Evolutionary conservation across 768 basidiomycete species (phyloP).

Genomic region (Pseudohyphozyma bogoriensis): DNA sequence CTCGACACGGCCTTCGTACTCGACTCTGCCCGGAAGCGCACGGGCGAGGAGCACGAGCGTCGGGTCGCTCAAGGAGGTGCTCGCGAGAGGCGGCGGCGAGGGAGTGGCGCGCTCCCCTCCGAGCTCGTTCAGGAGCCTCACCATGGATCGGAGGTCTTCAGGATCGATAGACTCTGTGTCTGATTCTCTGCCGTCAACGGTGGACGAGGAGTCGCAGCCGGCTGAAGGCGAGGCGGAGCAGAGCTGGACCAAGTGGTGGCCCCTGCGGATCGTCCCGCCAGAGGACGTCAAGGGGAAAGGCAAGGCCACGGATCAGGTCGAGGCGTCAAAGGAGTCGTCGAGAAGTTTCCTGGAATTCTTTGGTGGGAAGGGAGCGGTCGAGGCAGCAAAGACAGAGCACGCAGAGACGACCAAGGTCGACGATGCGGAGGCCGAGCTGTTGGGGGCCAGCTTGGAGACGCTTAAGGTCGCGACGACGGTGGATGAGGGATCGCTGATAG

Average conservation of each 20-base stretch:
- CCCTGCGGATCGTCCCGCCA: conserved; percentile 21
- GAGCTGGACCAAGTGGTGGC: conserved; percentile 26
- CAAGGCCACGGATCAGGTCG: background rate
- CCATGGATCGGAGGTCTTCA: background rate
- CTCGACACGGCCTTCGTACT: background rate
- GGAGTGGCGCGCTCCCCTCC: background rate
- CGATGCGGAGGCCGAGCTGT: conserved; percentile 6
- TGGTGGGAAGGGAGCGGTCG: conserved; percentile 10
- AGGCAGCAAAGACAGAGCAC: background rate
- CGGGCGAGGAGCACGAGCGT: background rate
- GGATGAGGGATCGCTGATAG: too few relatives aligned
- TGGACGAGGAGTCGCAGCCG: background rate
- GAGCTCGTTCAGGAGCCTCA: background rate
- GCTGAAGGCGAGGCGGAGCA: background rate
- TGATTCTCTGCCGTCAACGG: background rate
- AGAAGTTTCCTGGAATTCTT: conserved; percentile 10
- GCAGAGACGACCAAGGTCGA: background rate
- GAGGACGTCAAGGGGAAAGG: conserved; percentile 2
- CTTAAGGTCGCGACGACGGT: background rate
- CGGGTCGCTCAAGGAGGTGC: background rate
- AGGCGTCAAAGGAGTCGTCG: background rate
- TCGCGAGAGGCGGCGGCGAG: background rate
- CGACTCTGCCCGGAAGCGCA: background rate
- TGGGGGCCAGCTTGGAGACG: conserved; percentile 9
- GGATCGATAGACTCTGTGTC: background rate